Conservation (phyloP, 805 yeast species). For the Zygoascus tannicola region DNA sequence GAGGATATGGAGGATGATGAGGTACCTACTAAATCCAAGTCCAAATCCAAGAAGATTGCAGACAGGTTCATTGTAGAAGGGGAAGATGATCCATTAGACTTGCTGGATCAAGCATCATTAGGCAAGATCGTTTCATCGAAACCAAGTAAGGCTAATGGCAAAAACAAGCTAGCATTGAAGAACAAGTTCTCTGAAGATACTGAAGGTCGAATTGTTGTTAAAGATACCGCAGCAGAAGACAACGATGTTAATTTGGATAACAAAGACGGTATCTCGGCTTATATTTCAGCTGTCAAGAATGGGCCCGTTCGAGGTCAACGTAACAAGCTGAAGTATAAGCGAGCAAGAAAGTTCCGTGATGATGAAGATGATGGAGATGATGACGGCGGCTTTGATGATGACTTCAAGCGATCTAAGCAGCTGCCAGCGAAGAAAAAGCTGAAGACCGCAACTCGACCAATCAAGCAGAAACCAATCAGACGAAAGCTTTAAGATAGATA, state of each 20-base stretch:
- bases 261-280: slow-evolving; percentile 67
- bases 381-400: slow-evolving; percentile 23
- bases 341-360: slow-evolving; percentile 43
- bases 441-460: slow-evolving; percentile 4
- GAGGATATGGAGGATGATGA: slow-evolving; percentile 30
- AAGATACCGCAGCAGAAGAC: slow-evolving; percentile 35
- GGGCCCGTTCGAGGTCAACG: slow-evolving; percentile 93
- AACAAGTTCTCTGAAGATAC: slow-evolving; percentile 38
- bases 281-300: slow-evolving; percentile 83
- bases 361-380: slow-evolving; percentile 48
- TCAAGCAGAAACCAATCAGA: slow-evolving; percentile 4
- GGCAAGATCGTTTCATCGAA: slow-evolving; percentile 83
- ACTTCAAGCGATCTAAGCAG: slow-evolving; percentile 1
- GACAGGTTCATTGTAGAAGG: slow-evolving; percentile 57
- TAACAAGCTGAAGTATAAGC: slow-evolving; percentile 81
- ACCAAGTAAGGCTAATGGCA: slow-evolving; percentile 49
- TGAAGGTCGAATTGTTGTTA: slow-evolving; percentile 62
- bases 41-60: slow-evolving; percentile 34
- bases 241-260: slow-evolving; percentile 17
- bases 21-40: slow-evolving; percentile 10
- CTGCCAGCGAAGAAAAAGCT: background rate
- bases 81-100: slow-evolving; percentile 73
- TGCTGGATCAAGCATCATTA: slow-evolving; percentile 74
- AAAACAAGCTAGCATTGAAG: slow-evolving; percentile 20
- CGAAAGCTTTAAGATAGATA: slow-evolving; percentile 2